Base-by-base conservation (phyloP, 768 basidiomycete species). In the Lactarius pseudohatsudake region DNA sequence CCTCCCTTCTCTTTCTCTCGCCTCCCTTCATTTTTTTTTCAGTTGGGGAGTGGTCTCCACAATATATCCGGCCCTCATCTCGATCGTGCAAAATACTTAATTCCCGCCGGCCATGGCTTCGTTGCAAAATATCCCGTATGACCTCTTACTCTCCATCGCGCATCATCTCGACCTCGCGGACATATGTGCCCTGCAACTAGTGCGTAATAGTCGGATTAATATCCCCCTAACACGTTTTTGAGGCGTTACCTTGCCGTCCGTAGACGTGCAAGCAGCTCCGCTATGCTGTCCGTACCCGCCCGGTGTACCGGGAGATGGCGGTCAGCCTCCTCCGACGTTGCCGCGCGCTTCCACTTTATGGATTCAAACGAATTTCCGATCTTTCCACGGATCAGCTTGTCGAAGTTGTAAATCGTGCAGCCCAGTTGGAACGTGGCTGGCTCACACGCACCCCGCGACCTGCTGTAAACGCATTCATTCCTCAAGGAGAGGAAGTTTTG, bases 311-410 rank as follows among this genome's bases (percentile, higher is more conserved):
- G 54, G 81, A 85, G 62, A 81, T 90, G 47, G 87, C 89, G 13
- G 79, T 81, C 60, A 81, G 82, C 68, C 78, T 90, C 18, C 83
- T 91, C 3, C 81, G 82, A 7, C 81, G 87, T 65, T 90, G 89
- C 72, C 83, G 89, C 5, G 84, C 89, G 0, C 76, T 91, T 13
- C 89, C 89, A 2, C 78, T 91, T 43, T 83, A 84, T 41, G 89
- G 88, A 28, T 90, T 91, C 70, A 85, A 87, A 67, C 84, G 85
- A 28, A 79, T 90, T 53, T 79, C 84, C 6, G 89, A 91, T 73
- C 84, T 91, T 1, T 80, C 83, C 3, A 88, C 86, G 2, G 79
- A 79, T 43, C 81, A 84, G 61, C 86, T 91, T 36, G 83, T 88
- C 68, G 80, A 78, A 6, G 82, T 86, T 0, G 88, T 91, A 26